Evolutionary conservation across 306 rosid genomes (phyloP), one percentile per base, ranked within the genome.

Genomic region (Citrullus amarus): DNA sequence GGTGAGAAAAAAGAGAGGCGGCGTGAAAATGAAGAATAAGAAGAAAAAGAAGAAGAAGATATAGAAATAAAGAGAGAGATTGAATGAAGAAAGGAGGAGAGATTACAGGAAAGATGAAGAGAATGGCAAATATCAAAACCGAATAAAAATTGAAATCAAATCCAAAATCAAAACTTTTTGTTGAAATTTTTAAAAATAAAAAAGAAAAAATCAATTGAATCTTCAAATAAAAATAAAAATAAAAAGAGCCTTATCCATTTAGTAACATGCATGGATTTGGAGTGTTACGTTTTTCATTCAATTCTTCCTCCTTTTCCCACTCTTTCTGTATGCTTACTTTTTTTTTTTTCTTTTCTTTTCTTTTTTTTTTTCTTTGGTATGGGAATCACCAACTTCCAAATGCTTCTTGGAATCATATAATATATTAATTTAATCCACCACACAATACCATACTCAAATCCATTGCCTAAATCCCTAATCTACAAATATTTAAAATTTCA

Each of bases 1-100:
- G 36, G 59, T 36, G 76, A 80, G 81, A 34, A 79, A 79, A 20
- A 72, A 79, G 79, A 20, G 83, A 83, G 87, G 88, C 88, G 85
- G 90, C 90, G 86, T 82, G 36, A 32, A 32, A 3, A 79, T 55
- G 86, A 41, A 77, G 90, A 80, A 86, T 85, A 57, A 57, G 73
- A 67, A 18, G 50, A 65, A 65, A 79, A 81, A 71, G 82, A 17
- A 79, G 90, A 83, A 85, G 83, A 4, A 39, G 48, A 53, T 8
- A 63, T 8, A 65, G 20, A 25, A 57, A 50, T 56, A 55, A 25
- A 8, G 41, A 30, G 15, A 71, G 57, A 69, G 36, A 18, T 36
- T 36, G 39, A 36, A 36, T 36, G 39, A 36, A 36, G 39, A 36
- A 36, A 36, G 6, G 39, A 39, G 6, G 58, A 71, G 76, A 72